A percentile compares a stretch with the other conserved stretches of the same genome.
These are phyloP conservation scores for Myxozyma melibiosi DNA, from an alignment of 805 yeast species.

Conservation along the genomic window DNA sequence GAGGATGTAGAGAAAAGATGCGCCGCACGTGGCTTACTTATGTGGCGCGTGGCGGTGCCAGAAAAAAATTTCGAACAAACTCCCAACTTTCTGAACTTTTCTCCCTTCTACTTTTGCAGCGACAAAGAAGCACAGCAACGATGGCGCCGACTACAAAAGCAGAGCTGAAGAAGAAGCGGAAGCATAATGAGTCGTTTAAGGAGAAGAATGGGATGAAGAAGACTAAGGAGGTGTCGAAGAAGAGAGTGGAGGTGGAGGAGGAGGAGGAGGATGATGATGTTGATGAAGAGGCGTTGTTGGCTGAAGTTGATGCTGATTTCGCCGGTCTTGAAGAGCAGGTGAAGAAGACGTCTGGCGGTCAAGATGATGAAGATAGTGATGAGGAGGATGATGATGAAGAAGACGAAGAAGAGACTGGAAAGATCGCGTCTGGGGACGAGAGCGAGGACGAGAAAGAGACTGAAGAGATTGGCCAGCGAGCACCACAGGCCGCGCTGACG, in stretches of 20 bases:
- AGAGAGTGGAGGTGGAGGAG: background rate
- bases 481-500: background rate
- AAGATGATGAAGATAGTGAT: conserved; percentile 42
- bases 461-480: conserved; percentile 13
- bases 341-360: conserved; percentile 33
- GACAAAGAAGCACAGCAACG: background rate
- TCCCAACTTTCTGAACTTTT: background rate
- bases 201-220: conserved; percentile 1
- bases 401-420: background rate
- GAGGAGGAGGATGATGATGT: conserved; percentile 15
- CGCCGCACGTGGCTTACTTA: background rate
- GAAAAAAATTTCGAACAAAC: background rate
- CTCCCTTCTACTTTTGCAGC: background rate
- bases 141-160: background rate
- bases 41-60: background rate
- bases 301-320: conserved; percentile 21
- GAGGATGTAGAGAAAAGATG: no score
- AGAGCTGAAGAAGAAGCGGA: background rate
- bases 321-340: conserved; percentile 20
- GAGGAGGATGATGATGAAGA: conserved; percentile 38
- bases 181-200: background rate
- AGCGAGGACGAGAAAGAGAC: conserved; percentile 37
- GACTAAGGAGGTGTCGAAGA: background rate
- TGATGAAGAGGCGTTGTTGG: conserved; percentile 14
- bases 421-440: conserved; percentile 35